phyloP scores from a whole-genome alignment of 768 basidiomycete species.

The Suillus weaverae region DNA sequence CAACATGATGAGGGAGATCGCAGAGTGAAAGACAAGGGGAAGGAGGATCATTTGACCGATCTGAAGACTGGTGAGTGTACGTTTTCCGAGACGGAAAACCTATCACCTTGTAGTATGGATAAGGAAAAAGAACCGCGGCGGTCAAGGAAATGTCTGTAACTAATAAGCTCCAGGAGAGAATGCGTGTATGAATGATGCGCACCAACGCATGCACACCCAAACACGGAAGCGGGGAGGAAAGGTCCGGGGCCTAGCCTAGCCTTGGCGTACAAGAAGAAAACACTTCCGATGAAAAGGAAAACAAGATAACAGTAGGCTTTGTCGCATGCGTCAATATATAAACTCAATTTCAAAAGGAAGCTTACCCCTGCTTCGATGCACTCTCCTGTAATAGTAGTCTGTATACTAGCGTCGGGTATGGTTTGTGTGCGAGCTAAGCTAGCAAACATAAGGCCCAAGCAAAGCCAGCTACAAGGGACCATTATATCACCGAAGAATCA shows the following conservation, averaged over 20 bases:
- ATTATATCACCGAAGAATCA: not conserved
- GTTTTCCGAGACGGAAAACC: not conserved
- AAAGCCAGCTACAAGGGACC: slow-evolving; percentile 53
- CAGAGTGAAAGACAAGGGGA: slow-evolving; percentile 61
- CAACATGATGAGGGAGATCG: slow-evolving; percentile 51
- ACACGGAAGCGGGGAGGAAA: slow-evolving; percentile 52
- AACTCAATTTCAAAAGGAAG: not conserved
- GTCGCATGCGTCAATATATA: not conserved
- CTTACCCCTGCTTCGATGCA: slow-evolving; percentile 55
- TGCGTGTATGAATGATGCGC: slow-evolving; percentile 13
- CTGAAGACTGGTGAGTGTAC: slow-evolving; percentile 25
- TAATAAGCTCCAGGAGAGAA: slow-evolving; percentile 1
- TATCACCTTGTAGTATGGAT: slow-evolving; percentile 54
- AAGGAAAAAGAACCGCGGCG: slow-evolving; percentile 62
- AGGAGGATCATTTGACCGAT: slow-evolving; percentile 53
- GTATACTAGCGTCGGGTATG: slow-evolving; percentile 37
- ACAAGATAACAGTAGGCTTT: slow-evolving; percentile 61
- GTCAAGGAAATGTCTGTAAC: slow-evolving; percentile 56
- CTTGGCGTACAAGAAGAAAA: slow-evolving; percentile 58
- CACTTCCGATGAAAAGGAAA: slow-evolving; percentile 64
- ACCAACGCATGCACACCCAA: slow-evolving; percentile 64
- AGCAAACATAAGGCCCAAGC: slow-evolving; percentile 64
- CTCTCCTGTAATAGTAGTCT: slow-evolving; percentile 46
- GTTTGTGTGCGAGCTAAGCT: slow-evolving; percentile 50
- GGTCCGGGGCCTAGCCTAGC: slow-evolving; percentile 64